Conservation (phyloP, 495 filamentous ascomycete genomes). For the Penicillium salamii region DNA sequence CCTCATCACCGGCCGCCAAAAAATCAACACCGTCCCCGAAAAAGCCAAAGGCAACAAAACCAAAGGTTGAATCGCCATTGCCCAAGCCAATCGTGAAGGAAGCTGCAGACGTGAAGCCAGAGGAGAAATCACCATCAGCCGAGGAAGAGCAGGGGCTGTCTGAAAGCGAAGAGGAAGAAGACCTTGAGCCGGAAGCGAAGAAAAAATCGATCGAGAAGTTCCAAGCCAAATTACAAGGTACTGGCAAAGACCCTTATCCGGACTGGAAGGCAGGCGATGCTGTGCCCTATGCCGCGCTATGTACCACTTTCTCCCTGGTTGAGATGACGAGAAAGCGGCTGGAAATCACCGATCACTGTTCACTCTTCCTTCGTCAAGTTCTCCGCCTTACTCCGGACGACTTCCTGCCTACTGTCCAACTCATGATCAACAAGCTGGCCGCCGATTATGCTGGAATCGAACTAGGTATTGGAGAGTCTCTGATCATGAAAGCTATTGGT, state of each 20-base stretch:
- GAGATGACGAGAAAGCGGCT: constrained; percentile 92
- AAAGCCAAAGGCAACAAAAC: constrained; percentile 20
- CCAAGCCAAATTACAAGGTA: constrained; percentile 69
- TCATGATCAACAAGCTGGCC: constrained; percentile 98
- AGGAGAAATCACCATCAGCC: constrained; percentile 38
- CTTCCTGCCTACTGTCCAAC: constrained; percentile 78
- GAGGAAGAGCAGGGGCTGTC: constrained; percentile 49
- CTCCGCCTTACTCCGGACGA: constrained; percentile 86
- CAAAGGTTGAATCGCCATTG: constrained; percentile 16
- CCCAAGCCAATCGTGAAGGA: constrained; percentile 29
- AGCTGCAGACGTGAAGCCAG: constrained; percentile 35
- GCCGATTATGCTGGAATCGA: constrained; percentile 96
- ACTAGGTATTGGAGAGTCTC: constrained; percentile 91
- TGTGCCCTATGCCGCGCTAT: constrained; percentile 92
- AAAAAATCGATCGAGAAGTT: constrained; percentile 78
- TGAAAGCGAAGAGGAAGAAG: constrained; percentile 59
- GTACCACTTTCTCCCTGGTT: constrained; percentile 88
- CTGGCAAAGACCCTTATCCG: constrained; percentile 76
- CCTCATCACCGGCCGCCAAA: constrained; percentile 12
- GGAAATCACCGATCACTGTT: constrained; percentile 81
- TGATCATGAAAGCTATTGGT: constrained; percentile 98
- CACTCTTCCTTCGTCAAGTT: constrained; percentile 88
- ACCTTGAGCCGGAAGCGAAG: constrained; percentile 71
- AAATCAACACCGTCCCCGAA: constrained; percentile 26
- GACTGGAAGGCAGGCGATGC: constrained; percentile 89